Base-by-base conservation (phyloP, 2,329 filamentous ascomycete species). In the Sporothrix protearum region DNA sequence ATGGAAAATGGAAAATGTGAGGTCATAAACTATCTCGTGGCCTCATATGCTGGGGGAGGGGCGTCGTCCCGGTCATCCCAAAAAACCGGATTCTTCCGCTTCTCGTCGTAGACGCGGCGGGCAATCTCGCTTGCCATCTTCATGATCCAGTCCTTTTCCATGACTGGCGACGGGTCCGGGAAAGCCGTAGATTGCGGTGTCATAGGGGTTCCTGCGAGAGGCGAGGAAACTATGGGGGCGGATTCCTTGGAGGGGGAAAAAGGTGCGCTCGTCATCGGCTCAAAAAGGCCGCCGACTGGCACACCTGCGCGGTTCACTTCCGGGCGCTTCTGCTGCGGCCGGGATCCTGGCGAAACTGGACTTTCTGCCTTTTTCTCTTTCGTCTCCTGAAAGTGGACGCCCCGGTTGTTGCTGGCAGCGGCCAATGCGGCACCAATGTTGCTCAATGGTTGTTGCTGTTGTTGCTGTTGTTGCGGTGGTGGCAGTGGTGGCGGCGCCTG, bases 101-200 rank as follows among this genome's bases (percentile, higher is more conserved):
- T 96, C 81, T 97, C 92, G 76, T 97, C 92, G 75, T 95, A 92
- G 75, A 97, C 93, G 71, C 93, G 91, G 68, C 90, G 85, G 47
- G 94, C 93, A 76, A 98, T 95, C 80, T 98, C 96, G 74, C 90
- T 91, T 5, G 95, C 94, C 88, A 99, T 96, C 83, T 97, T 96
- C 83, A 91, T 89, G 81, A 96, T 91, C 92, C 92, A 96, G 2
- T 92, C 92, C 79, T 93, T 91, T 78, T 94, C 91, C 33, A 93
- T 83, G 66, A 93, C 92, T 36, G 86, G 84, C 0, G 86, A 86
- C 5, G 82, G 83, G 42, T 87, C 86, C 0, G 84, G n/a, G 49
- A 51, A 68, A n/a, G 53, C 55, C 28, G 68, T 63, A 8, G 71
- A 39, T 47, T 68, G 51, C 22, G 55, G 53, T 33, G 68, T 66